These are phyloP conservation scores for Coprinellus micaceus DNA, from an alignment of 768 basidiomycete genomes.

Conservation along the genomic window DNA sequence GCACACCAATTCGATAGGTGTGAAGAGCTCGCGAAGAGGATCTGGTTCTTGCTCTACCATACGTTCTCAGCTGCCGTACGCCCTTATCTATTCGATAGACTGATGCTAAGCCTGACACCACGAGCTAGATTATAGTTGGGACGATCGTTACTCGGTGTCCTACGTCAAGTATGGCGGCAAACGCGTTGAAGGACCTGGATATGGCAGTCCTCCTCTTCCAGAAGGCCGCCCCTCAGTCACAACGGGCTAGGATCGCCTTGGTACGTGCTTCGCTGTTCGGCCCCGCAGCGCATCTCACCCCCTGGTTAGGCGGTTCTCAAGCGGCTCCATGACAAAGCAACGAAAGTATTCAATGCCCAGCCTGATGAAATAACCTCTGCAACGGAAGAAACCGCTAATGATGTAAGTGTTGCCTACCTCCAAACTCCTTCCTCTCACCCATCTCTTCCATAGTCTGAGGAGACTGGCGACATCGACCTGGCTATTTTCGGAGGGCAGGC, in stretches of 20 bases:
- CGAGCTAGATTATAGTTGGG: slow-evolving; percentile 49
- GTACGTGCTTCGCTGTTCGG: slow-evolving; percentile 24
- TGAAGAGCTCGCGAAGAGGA: slow-evolving; percentile 44
- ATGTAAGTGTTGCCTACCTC: slow-evolving; percentile 9
- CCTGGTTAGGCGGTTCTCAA: slow-evolving; percentile 29
- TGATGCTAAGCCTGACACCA: background rate
- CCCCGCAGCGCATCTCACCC: background rate
- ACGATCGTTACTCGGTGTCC: slow-evolving; percentile 59
- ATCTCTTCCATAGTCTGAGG: slow-evolving; percentile 28
- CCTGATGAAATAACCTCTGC: background rate
- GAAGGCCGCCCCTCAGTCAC: slow-evolving; percentile 38
- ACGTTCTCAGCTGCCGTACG: slow-evolving; percentile 48
- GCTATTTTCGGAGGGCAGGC: slow-evolving; percentile 55
- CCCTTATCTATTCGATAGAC: slow-evolving; percentile 4
- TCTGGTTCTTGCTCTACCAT: slow-evolving; percentile 50
- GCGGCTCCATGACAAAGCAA: slow-evolving; percentile 44
- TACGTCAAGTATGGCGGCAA: slow-evolving; percentile 43
- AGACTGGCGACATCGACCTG: slow-evolving; percentile 35
- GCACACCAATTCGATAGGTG: slow-evolving; percentile 47
- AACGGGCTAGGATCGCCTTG: slow-evolving; percentile 44
- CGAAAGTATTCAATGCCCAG: slow-evolving; percentile 29
- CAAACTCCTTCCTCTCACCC: slow-evolving; percentile 11
- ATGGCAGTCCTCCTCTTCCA: slow-evolving; percentile 46
- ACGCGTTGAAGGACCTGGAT: slow-evolving; percentile 47
- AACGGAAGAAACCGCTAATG: background rate